Percentiles rank a stretch among this genome's conserved stretches.
These are phyloP conservation scores for Eucalyptus coolabah DNA, from an alignment of 345 rosid genomes.

Conservation along the genomic window DNA sequence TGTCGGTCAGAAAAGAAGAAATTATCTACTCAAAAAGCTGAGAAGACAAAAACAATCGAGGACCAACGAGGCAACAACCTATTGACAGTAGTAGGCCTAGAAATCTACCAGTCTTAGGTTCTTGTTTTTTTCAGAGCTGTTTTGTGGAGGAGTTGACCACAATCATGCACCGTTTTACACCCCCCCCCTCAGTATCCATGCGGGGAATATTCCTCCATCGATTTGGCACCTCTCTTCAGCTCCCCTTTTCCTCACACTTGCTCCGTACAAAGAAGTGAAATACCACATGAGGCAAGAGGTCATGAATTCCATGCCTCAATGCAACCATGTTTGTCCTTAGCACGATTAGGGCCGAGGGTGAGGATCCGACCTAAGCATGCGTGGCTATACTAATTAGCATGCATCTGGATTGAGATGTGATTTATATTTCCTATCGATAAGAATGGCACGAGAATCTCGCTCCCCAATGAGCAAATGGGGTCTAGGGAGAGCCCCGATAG, in stretches of 20 bases:
- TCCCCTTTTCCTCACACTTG: not conserved
- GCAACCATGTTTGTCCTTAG: not conserved
- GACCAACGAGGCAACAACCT: not conserved
- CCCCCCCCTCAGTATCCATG: not conserved
- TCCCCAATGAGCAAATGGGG: no score
- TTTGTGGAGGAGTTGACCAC: not conserved
- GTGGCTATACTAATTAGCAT: rapidly evolving
- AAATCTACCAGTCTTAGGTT: not conserved
- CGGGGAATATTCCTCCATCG: not conserved
- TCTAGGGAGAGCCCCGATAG: no score
- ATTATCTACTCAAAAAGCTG: not conserved
- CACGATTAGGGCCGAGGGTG: not conserved
- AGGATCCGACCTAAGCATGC: not conserved
- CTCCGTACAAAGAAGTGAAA: not conserved
- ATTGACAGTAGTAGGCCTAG: not conserved
- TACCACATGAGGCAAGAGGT: not conserved
- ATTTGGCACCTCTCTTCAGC: not conserved
- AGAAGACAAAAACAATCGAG: not conserved
- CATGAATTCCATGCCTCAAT: not conserved
- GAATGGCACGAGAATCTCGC: no score
- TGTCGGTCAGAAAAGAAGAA: not conserved
- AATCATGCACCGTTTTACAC: not conserved
- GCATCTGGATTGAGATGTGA: rapidly evolving
- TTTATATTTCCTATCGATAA: no score
- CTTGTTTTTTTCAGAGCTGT: not conserved